Percentiles rank a stretch among this genome's conserved stretches.
These are phyloP conservation scores for Didymellaceae sp. DNA, from an alignment of 2,329 filamentous ascomycete species.

Conservation along the genomic window DNA sequence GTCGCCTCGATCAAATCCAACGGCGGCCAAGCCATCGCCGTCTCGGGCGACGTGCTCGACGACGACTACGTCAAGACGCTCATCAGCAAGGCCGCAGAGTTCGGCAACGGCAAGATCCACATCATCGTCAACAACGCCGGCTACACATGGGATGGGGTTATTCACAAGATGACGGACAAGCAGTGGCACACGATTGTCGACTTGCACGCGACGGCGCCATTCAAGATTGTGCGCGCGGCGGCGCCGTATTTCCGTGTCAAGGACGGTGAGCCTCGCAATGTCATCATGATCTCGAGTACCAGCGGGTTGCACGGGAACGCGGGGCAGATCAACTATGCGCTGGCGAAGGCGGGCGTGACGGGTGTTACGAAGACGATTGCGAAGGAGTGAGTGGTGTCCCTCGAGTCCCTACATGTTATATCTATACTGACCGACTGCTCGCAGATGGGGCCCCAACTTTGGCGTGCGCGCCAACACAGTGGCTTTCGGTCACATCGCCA, in stretches of 20 bases:
- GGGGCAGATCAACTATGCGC: slow-evolving; percentile 87
- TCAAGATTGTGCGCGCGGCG: slow-evolving; percentile 78
- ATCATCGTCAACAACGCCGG: slow-evolving; percentile 92
- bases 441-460: slow-evolving; percentile 76
- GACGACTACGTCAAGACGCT: slow-evolving; percentile 72
- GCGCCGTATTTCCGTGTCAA: slow-evolving; percentile 87
- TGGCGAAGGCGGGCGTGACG: slow-evolving; percentile 83
- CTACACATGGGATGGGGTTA: slow-evolving; percentile 91
- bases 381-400: slow-evolving; percentile 63
- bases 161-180: slow-evolving; percentile 90
- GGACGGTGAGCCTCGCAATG: slow-evolving; percentile 77
- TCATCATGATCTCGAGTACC: slow-evolving; percentile 85
- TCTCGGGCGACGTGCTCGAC: slow-evolving; percentile 79
- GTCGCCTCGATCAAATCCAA: slow-evolving; percentile 72
- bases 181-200: slow-evolving; percentile 90
- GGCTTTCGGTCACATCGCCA: slow-evolving; percentile 82
- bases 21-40: slow-evolving; percentile 72
- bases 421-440: not conserved
- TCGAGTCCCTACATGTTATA: too few species aligned
- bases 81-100: slow-evolving; percentile 77
- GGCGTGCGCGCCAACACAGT: slow-evolving; percentile 84
- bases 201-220: slow-evolving; percentile 84
- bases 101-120: slow-evolving; percentile 86
- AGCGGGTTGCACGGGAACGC: slow-evolving; percentile 85
- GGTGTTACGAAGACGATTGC: slow-evolving; percentile 89